A percentile compares a stretch with the other conserved stretches of the same genome.
phyloP scores from a whole-genome alignment of 2,329 filamentous ascomycete genomes.

The Alternaria consortialis region DNA sequence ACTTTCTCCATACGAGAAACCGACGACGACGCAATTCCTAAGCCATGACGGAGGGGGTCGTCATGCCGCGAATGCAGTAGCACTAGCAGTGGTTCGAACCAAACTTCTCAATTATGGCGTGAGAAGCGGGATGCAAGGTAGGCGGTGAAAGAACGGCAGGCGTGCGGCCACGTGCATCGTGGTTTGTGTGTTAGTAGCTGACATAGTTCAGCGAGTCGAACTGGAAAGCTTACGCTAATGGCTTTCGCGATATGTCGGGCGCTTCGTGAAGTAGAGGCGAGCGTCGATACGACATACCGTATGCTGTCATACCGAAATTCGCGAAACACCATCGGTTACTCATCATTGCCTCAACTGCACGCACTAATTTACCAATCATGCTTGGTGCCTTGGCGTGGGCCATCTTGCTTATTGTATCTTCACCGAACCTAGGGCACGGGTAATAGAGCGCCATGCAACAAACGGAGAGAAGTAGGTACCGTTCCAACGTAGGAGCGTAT shows the following conservation, averaged over 20 bases:
- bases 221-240: slow-evolving; percentile 1
- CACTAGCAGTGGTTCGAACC: neutral
- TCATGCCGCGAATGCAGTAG: neutral
- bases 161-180: slow-evolving; percentile 1
- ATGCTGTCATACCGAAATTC: neutral
- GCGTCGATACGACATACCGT: neutral
- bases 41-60: neutral
- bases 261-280: neutral
- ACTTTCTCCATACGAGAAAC: neutral
- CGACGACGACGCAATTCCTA: neutral
- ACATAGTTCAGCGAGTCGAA: neutral
- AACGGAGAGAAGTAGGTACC: neutral
- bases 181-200: neutral
- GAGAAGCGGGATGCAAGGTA: neutral
- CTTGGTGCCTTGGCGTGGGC: neutral
- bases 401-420: neutral
- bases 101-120: slow-evolving; percentile 4
- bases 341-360: neutral
- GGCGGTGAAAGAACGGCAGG: slow-evolving; percentile 4
- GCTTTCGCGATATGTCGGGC: neutral
- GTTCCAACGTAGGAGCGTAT: neutral
- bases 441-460: neutral
- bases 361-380: neutral
- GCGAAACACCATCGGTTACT: neutral
- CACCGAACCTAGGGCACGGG: neutral